phyloP scores from a whole-genome alignment of 2,329 filamentous ascomycete genomes.

The Metarhizium humberi region DNA sequence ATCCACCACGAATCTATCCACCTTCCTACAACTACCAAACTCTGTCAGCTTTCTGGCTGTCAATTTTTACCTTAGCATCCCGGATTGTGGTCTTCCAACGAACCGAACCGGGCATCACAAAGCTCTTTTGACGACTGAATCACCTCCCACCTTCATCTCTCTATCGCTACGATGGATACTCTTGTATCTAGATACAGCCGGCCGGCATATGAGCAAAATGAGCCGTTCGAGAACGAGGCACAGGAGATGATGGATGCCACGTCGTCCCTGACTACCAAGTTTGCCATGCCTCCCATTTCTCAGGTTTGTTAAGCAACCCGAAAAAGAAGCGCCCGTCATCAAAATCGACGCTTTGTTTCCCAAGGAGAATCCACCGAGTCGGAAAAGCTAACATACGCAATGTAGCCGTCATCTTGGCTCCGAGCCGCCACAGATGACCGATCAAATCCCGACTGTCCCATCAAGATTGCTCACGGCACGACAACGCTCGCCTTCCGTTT shows the following conservation, averaged over 20 bases:
- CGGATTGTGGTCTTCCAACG: background rate
- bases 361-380: background rate
- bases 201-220: conserved; percentile 61
- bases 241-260: conserved; percentile 63
- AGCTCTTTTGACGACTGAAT: background rate
- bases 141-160: background rate
- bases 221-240: conserved; percentile 62
- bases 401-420: conserved; percentile 82
- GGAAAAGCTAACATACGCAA: background rate
- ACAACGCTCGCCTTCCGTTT: conserved; percentile 97
- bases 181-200: conserved; percentile 88
- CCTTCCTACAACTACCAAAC: background rate
- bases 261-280: conserved; percentile 79
- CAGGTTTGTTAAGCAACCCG: conserved; percentile 44
- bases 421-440: conserved; percentile 95
- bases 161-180: conserved; percentile 63
- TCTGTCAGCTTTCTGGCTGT: background rate
- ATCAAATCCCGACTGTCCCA: conserved; percentile 91
- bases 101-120: background rate
- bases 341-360: background rate
- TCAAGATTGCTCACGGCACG: conserved; percentile 98
- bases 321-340: too few relatives aligned
- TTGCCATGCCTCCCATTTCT: conserved; percentile 86
- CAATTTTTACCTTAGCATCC: background rate
- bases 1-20: background rate